Base-by-base conservation (phyloP, 1,284 basidiomycete genomes). In the Rhodotorula glutinis region DNA sequence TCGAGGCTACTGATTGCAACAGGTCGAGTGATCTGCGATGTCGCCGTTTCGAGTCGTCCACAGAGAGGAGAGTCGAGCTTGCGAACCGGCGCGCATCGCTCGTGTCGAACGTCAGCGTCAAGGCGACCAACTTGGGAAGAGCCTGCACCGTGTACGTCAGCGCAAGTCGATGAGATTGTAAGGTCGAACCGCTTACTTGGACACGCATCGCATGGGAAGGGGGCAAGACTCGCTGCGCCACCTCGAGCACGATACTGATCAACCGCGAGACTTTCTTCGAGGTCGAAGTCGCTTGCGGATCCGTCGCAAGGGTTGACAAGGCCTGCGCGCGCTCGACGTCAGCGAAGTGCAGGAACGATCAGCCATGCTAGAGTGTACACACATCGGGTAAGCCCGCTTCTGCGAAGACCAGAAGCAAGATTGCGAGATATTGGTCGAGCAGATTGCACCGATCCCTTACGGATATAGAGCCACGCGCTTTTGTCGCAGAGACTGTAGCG, bases 351-450 rank as follows among this genome's bases (percentile, higher is more conserved):
- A 23, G 11, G 23, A 1, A 10, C 27, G 40, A 38, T 11, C 49
- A 44, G 23, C 2, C n/a, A 51, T 64, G 38, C 13, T 4, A 19
- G 33, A 27, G 17, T 2, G 7, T 27, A 78, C 85, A 72, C 70
- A 92, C 92, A 77, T 94, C 91, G 49, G 92, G 80, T 1, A 98
- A 80, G 14, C 94, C 95, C 3, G 90, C 88, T 73, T 94, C 89
- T 21, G 89, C 86, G 67, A 98, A 87, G 8, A 97, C 85, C 19
- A 91, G 83, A 13, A 98, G 83, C 4, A 98, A 81, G n/a, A 99
- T 82, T 0, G 90, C 89, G 53, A 95, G 86, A 77, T 92, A 99
- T 76, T 98, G 95, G 76, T 98, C 93, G 4, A 92, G 88, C 10
- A 98, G 80, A 74, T 90, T 94, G 49, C 49, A 51, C 25, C 14